Conservation (phyloP, 495 filamentous ascomycete genomes). For the Hypoxylon crocopeplum region DNA sequence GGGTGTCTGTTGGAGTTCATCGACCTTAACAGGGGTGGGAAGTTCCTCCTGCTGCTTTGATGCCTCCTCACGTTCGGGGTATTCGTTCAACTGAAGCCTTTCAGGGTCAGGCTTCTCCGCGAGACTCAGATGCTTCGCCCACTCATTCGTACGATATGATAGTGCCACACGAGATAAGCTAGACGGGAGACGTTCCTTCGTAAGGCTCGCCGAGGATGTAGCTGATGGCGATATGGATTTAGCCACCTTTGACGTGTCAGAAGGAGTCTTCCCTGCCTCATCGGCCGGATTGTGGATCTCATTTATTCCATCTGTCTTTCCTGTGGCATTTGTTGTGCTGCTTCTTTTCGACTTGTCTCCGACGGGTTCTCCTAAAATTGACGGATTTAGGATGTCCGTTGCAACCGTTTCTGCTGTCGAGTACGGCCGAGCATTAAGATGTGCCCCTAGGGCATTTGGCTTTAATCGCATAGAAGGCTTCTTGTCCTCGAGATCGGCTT, state of each 20-base stretch:
- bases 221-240: constrained; percentile 46
- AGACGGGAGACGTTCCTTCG: constrained; percentile 57
- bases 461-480: background rate
- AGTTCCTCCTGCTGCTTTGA: constrained; percentile 50
- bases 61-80: constrained; percentile 29
- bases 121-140: constrained; percentile 85
- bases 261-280: constrained; percentile 19
- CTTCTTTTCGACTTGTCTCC: constrained; percentile 25
- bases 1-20: constrained; percentile 74
- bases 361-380: constrained; percentile 12
- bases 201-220: constrained; percentile 52
- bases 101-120: constrained; percentile 82
- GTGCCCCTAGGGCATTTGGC: background rate
- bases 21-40: constrained; percentile 67
- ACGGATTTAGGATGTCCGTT: constrained; percentile 36
- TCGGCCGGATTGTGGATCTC: constrained; percentile 17
- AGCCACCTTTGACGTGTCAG: constrained; percentile 35
- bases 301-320: constrained; percentile 21
- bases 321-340: constrained; percentile 24
- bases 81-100: constrained; percentile 56
- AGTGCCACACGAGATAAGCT: constrained; percentile 74
- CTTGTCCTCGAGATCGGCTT: background rate
- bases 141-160: constrained; percentile 92
- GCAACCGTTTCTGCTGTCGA: constrained; percentile 37
- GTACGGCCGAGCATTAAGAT: constrained; percentile 21